Evolutionary conservation across 1,284 basidiomycete species (phyloP).

Genomic region (Rhodotorula sp.): DNA sequence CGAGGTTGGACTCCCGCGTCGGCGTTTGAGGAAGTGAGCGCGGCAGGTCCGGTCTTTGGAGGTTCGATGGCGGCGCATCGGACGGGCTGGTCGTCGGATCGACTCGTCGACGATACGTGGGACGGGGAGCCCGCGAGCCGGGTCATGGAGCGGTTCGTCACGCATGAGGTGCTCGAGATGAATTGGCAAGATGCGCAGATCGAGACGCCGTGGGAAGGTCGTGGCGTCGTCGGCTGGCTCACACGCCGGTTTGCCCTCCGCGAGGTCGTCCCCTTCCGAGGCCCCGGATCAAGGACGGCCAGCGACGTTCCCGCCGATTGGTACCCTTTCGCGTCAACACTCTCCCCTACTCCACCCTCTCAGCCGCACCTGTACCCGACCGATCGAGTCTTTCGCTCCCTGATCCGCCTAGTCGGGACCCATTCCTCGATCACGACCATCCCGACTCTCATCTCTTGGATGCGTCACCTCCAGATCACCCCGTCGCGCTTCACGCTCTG

Average conservation of each 20-base stretch:
- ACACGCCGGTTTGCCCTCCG: neutral
- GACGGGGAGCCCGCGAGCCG: conserved; percentile 10
- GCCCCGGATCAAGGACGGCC: too few relatives aligned
- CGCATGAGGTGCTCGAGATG: conserved; percentile 13
- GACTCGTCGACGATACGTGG: conserved; percentile 22
- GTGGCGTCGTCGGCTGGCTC: conserved; percentile 2
- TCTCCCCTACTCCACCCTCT: conserved; percentile 26
- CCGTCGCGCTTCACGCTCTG: conserved; percentile 62
- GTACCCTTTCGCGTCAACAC: conserved; percentile 25
- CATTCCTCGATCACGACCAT: conserved; percentile 60
- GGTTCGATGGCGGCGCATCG: neutral
- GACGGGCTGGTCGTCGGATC: neutral
- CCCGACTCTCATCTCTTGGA: conserved; percentile 71
- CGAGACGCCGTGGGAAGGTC: neutral
- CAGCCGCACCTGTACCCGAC: conserved; percentile 57
- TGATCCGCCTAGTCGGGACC: conserved; percentile 63
- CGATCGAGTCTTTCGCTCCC: conserved; percentile 59
- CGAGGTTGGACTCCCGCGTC: neutral
- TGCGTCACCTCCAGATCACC: conserved; percentile 60
- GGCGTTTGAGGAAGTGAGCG: neutral
- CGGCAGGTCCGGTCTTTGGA: neutral
- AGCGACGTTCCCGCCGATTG: neutral
- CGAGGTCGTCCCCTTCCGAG: neutral
- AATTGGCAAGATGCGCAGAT: conserved; percentile 21
- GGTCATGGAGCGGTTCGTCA: conserved; percentile 14